Evolutionary conservation across 768 basidiomycete species (phyloP), one percentile per base, ranked within the genome.

Genomic region (Agrocybe pediades): DNA sequence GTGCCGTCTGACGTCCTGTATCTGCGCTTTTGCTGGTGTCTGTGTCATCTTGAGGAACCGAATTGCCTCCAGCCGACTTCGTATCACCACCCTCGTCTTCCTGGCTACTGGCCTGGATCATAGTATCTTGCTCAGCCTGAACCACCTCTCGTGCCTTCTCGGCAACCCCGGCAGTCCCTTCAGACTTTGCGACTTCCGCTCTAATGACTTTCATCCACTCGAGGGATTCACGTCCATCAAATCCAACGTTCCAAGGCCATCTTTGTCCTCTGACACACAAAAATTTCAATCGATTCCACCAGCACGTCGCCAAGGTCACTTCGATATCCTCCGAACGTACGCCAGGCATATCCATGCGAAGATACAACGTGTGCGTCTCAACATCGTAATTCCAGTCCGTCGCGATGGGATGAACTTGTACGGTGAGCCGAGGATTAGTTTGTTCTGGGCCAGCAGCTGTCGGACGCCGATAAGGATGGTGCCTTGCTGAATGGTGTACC

Each of bases 321-420:
- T 69, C 78, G 48, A 90, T 60, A 61, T 88, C 83, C 56, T 67
- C 66, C 56, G 74, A 80, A 63, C 77, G 79, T 64, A 88, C 73
- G 40, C 88, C 88, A 3, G 88, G 88, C 25, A 90, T 72, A 68
- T 90, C 87, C 63, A 88, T 78, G 70, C 83, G 74, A 47, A 82
- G 84, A 53, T 76, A 78, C 61, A 88, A 70, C 33, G 75, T 63
- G 65, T 76, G 75, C 46, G 76, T 79, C 27, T 75, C 72, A 30
- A 65, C 59, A 63, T 84, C 78, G 71, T 82, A 86, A 63, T 80
- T 74, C 47, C 85, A 69, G 68, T 90, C 88, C 25, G 82, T 74
- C 16, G 39, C 13, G 33, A 36, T 36, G 13, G 33, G 33, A 11
- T 15, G 33, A n/a, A 36, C n/a, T 36, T 13, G 3, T 11, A n/a